Conservation (phyloP, 768 basidiomycete genomes). For the Macrocybe gigantea region DNA sequence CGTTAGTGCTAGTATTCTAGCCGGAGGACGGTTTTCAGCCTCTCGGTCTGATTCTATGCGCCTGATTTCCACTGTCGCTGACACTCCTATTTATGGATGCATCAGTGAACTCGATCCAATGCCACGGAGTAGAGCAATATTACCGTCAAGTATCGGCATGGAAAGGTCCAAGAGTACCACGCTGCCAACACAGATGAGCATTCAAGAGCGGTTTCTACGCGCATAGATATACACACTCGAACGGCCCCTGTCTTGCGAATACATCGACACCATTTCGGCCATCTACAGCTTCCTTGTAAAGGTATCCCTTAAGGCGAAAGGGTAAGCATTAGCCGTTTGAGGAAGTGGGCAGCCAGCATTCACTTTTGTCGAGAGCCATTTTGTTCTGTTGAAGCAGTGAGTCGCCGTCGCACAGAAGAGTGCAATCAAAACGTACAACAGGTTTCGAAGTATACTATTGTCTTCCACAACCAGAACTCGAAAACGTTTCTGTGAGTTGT, state of each 20-base stretch:
- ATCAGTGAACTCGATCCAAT: not conserved
- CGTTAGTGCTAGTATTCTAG: slow-evolving; percentile 81
- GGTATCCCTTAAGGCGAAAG: slow-evolving; percentile 46
- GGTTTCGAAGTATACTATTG: slow-evolving; percentile 75
- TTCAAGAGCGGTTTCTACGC: not conserved
- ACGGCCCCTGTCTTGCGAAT: slow-evolving; percentile 68
- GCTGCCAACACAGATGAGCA: slow-evolving; percentile 31
- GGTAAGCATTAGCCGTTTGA: slow-evolving; percentile 12
- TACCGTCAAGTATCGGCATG: slow-evolving; percentile 92
- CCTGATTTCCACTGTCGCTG: slow-evolving; percentile 81
- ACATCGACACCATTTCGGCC: slow-evolving; percentile 79
- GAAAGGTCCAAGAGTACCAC: slow-evolving; percentile 85
- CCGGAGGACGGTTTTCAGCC: slow-evolving; percentile 14
- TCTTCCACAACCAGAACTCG: slow-evolving; percentile 87
- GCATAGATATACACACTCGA: slow-evolving; percentile 59
- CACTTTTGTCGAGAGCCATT: slow-evolving; percentile 56
- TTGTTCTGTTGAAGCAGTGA: slow-evolving; percentile 26
- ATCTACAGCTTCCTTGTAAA: slow-evolving; percentile 74
- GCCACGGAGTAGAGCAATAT: slow-evolving; percentile 7
- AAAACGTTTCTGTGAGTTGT: slow-evolving; percentile 36
- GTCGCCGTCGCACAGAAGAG: slow-evolving; percentile 4
- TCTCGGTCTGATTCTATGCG: slow-evolving; percentile 48
- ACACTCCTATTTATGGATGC: slow-evolving; percentile 47
- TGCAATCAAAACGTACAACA: slow-evolving; percentile 56
- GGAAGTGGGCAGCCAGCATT: too few relatives aligned